phyloP scores from a whole-genome alignment of 352 stramenopile species.

The Hyaloperonospora arabidopsidis region DNA sequence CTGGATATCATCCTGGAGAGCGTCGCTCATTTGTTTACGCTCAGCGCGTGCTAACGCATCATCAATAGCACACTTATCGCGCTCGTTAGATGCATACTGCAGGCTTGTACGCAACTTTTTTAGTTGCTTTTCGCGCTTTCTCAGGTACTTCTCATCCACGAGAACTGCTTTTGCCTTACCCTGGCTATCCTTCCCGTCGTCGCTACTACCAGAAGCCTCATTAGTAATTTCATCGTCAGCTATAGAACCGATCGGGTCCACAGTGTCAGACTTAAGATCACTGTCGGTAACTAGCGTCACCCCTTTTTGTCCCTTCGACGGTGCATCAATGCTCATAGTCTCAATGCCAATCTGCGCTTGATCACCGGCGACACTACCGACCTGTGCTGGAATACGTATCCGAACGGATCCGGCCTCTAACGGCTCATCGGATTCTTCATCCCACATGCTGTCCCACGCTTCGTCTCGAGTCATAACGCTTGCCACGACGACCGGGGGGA shows the following conservation, averaged over 20 bases:
- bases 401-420: conserved; percentile 20
- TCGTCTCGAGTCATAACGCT: conserved; percentile 58
- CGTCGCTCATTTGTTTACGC: conserved; percentile 72
- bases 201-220: conserved; percentile 26
- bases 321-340: conserved; percentile 2
- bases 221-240: conserved; percentile 26
- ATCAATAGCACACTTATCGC: conserved; percentile 43
- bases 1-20: conserved; percentile 46
- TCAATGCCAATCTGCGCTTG: conserved; percentile 7
- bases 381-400: conserved; percentile 23
- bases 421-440: conserved; percentile 40
- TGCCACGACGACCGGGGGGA: conserved; percentile 12
- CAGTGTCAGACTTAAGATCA: background rate
- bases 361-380: conserved; percentile 7
- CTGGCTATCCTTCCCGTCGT: conserved; percentile 30
- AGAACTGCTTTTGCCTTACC: conserved; percentile 39
- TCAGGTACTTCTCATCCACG: conserved; percentile 70
- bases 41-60: conserved; percentile 59
- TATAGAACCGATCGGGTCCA: background rate
- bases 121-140: conserved; percentile 66
- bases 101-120: conserved; percentile 50
- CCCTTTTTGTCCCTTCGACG: conserved; percentile 2
- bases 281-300: conserved; percentile 3
- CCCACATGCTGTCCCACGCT: conserved; percentile 74
- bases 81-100: conserved; percentile 36